Evolutionary conservation across 2,329 filamentous ascomycete genomes (phyloP).

Genomic region (Neofusicoccum ribis): DNA sequence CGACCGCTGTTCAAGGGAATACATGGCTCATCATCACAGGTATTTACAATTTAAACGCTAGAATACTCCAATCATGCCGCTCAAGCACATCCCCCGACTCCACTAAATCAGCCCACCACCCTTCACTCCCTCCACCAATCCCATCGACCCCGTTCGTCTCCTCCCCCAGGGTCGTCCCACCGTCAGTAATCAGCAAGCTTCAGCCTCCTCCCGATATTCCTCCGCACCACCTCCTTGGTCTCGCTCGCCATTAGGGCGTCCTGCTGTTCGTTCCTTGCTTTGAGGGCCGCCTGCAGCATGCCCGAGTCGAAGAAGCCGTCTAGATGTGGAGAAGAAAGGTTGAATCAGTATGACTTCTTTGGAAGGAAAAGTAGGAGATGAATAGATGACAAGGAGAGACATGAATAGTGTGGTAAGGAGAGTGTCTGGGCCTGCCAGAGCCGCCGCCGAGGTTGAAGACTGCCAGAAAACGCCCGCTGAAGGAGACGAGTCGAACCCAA

Average conservation of each 20-base stretch:
- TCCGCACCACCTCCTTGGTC: conserved; percentile 61
- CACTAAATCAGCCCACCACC: no score
- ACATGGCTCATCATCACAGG: no score
- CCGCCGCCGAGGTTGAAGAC: background rate
- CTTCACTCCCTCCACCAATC: no score
- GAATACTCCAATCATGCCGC: no score
- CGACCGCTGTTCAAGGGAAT: no score
- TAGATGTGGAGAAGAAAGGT: conserved; percentile 39
- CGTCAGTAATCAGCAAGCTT: conserved; percentile 66
- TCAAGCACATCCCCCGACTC: no score
- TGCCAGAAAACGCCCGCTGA: background rate
- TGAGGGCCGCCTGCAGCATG: conserved; percentile 86
- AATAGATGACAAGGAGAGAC: background rate
- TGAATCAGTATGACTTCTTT: background rate
- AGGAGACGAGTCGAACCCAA: background rate
- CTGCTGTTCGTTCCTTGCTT: conserved; percentile 60
- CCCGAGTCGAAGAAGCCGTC: conserved; percentile 98
- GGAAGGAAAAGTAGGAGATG: background rate
- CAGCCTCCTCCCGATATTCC: conserved; percentile 74
- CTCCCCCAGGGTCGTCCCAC: background rate
- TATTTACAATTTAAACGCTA: no score
- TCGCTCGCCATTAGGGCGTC: conserved; percentile 52
- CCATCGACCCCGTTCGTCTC: no score
- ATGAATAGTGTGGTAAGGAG: background rate
- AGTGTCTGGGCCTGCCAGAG: background rate